Base-by-base conservation (phyloP, 352 stramenopile genomes). In the Hyaloperonospora arabidopsidis region DNA sequence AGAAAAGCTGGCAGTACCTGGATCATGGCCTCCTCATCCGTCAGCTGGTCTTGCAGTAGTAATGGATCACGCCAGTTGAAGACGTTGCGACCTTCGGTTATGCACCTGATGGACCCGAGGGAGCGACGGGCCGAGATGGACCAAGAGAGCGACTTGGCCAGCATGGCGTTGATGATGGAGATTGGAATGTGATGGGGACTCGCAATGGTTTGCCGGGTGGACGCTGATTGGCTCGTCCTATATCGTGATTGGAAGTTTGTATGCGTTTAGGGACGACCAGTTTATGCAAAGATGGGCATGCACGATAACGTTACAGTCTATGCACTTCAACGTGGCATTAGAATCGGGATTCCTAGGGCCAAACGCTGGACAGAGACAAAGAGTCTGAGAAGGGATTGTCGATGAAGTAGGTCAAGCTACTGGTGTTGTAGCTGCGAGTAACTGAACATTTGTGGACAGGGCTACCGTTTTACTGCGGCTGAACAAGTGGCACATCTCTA, bases 11-110 rank as follows among this genome's bases (percentile, higher is more conserved):
- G 8, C 25, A 70, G 23, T 47, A 93, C 82, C 70, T 90, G 76
- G 54, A 98, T 95, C 68, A 96, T 87, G 49, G 71, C 62, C 67
- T 97, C 89, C 45, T 97, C 89, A 54, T 97, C 87, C 45, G 81
- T 94, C 45, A 97, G 70, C 57, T 93, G 84, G 23, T 54, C 41
- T 19, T 89, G 68, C 32, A 95, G 61, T 51, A 78, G 45, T 45
- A 96, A 65, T 25, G 86, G 86, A 46, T 96, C 86, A 49, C 85
- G 74, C 80, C 80, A 93, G 53, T 89, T 78, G 61, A 90, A 93
- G 22, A 66, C 54, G 12, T 66, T 67, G 25, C 74, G 79, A 35
- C 67, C 68, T 23, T 66, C 72, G 49, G 64, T 63, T 55, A 79
- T 81, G 57, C 80, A 70, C 14, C 61, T 28, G n/a, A 68, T 67